These are phyloP conservation scores for Neurospora sp. DNA, from an alignment of 495 filamentous ascomycete species.

Conservation along the genomic window DNA sequence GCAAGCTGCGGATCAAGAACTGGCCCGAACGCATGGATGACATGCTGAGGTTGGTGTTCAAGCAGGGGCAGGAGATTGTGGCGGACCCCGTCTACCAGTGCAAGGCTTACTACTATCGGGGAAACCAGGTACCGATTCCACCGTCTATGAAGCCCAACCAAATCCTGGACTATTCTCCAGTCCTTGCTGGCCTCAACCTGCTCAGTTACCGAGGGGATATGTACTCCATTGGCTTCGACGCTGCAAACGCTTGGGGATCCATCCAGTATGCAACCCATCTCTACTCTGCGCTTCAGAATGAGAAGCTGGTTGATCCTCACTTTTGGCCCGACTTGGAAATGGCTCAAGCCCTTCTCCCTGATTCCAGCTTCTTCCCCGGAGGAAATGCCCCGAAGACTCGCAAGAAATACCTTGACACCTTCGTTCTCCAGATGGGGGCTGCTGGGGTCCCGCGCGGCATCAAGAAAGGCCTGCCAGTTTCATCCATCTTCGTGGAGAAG, in stretches of 20 bases:
- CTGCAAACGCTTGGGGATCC: slow-evolving; percentile 28
- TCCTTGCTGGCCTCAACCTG: slow-evolving; percentile 22
- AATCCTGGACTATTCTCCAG: slow-evolving; percentile 21
- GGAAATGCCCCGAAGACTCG: slow-evolving; percentile 13
- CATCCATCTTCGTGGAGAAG: slow-evolving; percentile 19
- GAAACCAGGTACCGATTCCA: background rate
- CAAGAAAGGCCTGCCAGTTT: slow-evolving; percentile 15
- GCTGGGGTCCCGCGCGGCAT: slow-evolving; percentile 21
- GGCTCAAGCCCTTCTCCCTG: slow-evolving; percentile 9
- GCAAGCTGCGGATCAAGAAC: slow-evolving; percentile 14
- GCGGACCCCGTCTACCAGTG: slow-evolving; percentile 10
- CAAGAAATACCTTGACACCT: slow-evolving; percentile 24
- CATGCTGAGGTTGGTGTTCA: slow-evolving; percentile 8
- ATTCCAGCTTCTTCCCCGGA: slow-evolving; percentile 21
- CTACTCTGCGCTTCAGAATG: slow-evolving; percentile 25
- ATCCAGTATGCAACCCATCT: slow-evolving; percentile 25
- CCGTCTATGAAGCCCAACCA: slow-evolving; percentile 10
- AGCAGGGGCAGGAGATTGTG: slow-evolving; percentile 9
- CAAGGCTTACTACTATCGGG: background rate
- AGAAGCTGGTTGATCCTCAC: slow-evolving; percentile 10
- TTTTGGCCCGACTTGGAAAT: slow-evolving; percentile 31
- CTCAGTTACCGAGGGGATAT: slow-evolving; percentile 16
- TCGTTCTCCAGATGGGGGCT: slow-evolving; percentile 25
- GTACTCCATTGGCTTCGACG: slow-evolving; percentile 17
- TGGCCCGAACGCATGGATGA: slow-evolving; percentile 25